Evolutionary conservation across 2,329 filamentous ascomycete species (phyloP), one percentile per base, ranked within the genome.

Genomic region (Aspergillus luchuensis): DNA sequence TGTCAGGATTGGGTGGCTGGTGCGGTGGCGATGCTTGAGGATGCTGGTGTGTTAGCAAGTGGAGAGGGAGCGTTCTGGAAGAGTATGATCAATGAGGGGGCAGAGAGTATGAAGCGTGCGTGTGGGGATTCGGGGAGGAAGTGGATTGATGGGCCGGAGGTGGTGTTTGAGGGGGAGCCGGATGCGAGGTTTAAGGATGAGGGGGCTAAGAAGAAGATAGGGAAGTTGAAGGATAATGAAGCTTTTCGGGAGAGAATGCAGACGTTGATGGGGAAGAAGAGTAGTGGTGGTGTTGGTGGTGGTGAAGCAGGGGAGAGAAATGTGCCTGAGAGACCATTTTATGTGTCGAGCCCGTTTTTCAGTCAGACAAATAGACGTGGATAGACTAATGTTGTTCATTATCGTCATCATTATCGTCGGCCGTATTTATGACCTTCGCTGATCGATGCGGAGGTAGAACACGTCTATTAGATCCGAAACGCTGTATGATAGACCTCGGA

Each of bases 61-160:
- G 63, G 61, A 2, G 64, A 68, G 59, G 60, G 60, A 0, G 30
- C 17, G 4, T 69, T 68, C 51, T 67, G 64, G 66, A 64, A 47
- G 17, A 33, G 33, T 1, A 66, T 69, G 65, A 61, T 69, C 11
- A 67, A 66, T 56, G 28, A 15, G 7, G 63, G 63, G 28, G 41
- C 64, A 10, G 49, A 60, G 8, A 57, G 60, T 15, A 65, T 68
- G 21, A 61, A 61, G 43, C 13, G 59, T 1, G 47, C 33, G 10
- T 68, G 65, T 56, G 48, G 61, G 19, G 10, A 3, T 4, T 56
- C 25, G 1, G 58, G 56, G 6, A 60, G 53, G 33, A 56, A 36
- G 13, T 68, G 66, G 64, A 61, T 64, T n/a, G 33, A 57, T 30
- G 65, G 64, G 17, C 38, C 57, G 19, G 60, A 58, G n/a, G 33